Evolutionary conservation across 805 yeast genomes (phyloP).

Genomic region (Suhomyces faveliae): DNA sequence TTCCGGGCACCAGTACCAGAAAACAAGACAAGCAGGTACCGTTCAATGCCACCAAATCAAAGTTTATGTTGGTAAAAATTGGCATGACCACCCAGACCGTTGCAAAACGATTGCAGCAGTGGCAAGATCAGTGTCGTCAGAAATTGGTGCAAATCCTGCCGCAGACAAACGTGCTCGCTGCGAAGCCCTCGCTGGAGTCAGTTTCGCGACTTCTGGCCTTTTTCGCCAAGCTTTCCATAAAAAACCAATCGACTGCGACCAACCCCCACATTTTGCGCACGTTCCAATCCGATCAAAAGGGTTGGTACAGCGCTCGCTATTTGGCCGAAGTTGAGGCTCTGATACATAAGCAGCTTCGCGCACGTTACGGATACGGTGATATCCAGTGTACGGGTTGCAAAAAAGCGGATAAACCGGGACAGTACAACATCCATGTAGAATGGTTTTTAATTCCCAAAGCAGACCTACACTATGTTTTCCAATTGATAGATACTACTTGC

Average conservation of each 20-base stretch:
- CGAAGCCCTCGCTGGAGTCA: not conserved
- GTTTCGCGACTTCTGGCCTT: not conserved
- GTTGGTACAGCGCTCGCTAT: constrained; percentile 32
- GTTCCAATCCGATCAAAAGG: constrained; percentile 18
- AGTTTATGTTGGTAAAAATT: constrained; percentile 46
- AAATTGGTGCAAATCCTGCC: constrained; percentile 33
- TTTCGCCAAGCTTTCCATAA: not conserved
- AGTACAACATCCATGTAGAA: constrained; percentile 47
- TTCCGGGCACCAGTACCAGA: constrained; percentile 17
- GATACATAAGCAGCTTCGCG: constrained; percentile 40
- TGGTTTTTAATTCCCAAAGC: constrained; percentile 56
- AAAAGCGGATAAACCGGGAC: not conserved
- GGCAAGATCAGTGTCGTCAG: constrained; percentile 54
- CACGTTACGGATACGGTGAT: constrained; percentile 46
- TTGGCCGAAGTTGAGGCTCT: constrained; percentile 39
- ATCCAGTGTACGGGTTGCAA: constrained; percentile 49
- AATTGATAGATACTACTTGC: constrained; percentile 31
- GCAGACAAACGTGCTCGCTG: constrained; percentile 1
- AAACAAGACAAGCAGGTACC: constrained; percentile 25
- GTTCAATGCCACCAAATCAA: constrained; percentile 36
- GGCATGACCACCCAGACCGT: constrained; percentile 55
- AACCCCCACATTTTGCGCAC: not conserved
- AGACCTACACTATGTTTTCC: constrained; percentile 32
- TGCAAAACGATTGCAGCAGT: constrained; percentile 42
- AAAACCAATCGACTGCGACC: not conserved